These are phyloP conservation scores for Chrysoporthe austroafricana DNA, from an alignment of 2,329 filamentous ascomycete genomes.

Conservation along the genomic window DNA sequence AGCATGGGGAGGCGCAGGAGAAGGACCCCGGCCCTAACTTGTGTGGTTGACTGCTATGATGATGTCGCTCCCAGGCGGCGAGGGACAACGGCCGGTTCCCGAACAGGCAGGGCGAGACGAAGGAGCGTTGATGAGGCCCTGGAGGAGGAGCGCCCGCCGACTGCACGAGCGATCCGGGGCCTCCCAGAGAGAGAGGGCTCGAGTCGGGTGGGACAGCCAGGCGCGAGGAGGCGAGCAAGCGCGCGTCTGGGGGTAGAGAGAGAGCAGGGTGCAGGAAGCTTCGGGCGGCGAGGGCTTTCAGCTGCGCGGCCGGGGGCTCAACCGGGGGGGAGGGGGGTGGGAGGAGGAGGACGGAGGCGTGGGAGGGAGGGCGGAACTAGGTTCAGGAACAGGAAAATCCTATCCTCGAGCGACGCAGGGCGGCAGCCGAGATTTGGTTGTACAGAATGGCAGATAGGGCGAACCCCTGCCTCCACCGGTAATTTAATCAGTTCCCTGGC, in stretches of 20 bases:
- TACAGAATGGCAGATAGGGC: constrained; percentile 23
- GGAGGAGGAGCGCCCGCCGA: background rate
- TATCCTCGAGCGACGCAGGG: constrained; percentile 17
- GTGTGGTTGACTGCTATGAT: constrained; percentile 14
- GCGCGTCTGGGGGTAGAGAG: constrained; percentile 38
- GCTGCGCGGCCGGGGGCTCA: background rate
- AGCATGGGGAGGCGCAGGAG: constrained; percentile 20
- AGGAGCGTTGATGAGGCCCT: constrained; percentile 5
- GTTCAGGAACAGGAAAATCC: constrained; percentile 11
- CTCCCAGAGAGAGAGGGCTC: background rate
- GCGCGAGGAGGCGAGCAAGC: constrained; percentile 37
- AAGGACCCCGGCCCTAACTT: constrained; percentile 12
- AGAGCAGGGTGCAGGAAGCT: constrained; percentile 11
- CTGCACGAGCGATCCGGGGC: constrained; percentile 10
- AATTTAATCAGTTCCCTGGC: constrained; percentile 19
- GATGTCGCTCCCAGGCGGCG: too few species aligned
- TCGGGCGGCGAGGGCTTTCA: background rate
- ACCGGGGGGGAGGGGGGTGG: constrained; percentile 4
- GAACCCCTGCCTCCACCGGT: constrained; percentile 26
- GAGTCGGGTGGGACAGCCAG: constrained; percentile 25
- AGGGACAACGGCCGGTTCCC: background rate
- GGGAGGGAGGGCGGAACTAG: background rate
- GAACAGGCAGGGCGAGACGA: background rate
- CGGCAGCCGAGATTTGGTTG: constrained; percentile 29
- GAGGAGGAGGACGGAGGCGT: constrained; percentile 3